These are phyloP conservation scores for Zoysia matrella DNA, from an alignment of 202 grass and related monocot species.

Conservation along the genomic window DNA sequence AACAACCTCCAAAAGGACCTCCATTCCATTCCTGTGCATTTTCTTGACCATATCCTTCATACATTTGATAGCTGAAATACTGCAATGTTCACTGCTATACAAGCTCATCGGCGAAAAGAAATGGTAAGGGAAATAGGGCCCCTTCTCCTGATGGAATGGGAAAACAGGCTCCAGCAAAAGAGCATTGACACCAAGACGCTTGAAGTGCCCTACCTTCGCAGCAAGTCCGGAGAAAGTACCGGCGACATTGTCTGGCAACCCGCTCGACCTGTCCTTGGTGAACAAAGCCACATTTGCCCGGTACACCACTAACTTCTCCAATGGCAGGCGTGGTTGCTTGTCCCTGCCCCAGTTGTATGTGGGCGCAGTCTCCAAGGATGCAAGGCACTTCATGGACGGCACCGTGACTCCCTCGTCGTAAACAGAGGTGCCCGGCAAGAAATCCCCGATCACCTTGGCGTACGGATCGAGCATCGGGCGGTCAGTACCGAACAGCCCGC, in stretches of 20 bases:
- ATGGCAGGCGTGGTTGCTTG: slow-evolving; percentile 55
- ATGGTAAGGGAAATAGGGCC: slow-evolving; percentile 85
- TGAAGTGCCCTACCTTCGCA: no score
- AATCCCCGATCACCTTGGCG: slow-evolving; percentile 65
- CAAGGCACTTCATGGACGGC: slow-evolving; percentile 61
- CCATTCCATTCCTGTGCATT: slow-evolving; percentile 79
- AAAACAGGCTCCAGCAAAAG: no score
- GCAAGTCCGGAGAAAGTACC: no score
- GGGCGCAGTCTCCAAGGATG: slow-evolving; percentile 45
- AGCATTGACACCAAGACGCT: no score
- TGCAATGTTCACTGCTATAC: slow-evolving; percentile 39
- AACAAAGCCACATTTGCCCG: slow-evolving; percentile 68
- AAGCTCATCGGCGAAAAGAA: slow-evolving; percentile 72
- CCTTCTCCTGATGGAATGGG: slow-evolving; percentile 61
- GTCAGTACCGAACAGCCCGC: slow-evolving; percentile 56
- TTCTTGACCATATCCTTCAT: slow-evolving; percentile 92
- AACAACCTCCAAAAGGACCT: slow-evolving; percentile 89
- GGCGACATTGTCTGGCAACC: no score
- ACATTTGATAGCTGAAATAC: slow-evolving; percentile 62
- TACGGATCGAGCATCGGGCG: slow-evolving; percentile 78
- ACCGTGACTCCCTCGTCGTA: slow-evolving; percentile 41
- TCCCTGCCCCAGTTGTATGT: slow-evolving; percentile 70
- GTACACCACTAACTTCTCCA: slow-evolving; percentile 90
- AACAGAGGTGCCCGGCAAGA: slow-evolving; percentile 44
- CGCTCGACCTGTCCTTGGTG: no score